Conservation (phyloP, 305 asterid species). For the Solanum hybrid region DNA sequence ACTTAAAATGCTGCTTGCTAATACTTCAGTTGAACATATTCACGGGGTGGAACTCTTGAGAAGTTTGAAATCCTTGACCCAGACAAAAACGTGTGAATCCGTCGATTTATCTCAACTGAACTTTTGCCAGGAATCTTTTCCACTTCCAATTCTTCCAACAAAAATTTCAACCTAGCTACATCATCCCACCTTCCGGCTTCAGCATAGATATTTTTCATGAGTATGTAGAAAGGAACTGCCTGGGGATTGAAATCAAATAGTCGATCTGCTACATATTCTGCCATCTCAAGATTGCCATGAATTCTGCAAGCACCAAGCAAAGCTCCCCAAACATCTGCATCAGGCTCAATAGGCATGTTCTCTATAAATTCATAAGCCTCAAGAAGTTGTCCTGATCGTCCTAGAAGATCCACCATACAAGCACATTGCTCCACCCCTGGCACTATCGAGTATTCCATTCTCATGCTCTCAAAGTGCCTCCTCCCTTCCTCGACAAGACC, state of each 20-base stretch:
- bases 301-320: constrained; percentile 50
- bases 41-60: neutral
- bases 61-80: constrained; percentile 1
- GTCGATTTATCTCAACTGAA: constrained; percentile 20
- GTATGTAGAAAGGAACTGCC: constrained; percentile 27
- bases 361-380: constrained; percentile 42
- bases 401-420: constrained; percentile 55
- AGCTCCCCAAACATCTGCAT: constrained; percentile 32
- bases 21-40: neutral
- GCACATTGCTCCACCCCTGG: constrained; percentile 53
- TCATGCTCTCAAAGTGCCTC: constrained; percentile 37
- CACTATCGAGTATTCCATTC: constrained; percentile 26
- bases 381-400: constrained; percentile 46
- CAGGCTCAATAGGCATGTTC: constrained; percentile 30
- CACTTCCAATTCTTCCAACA: constrained; percentile 40
- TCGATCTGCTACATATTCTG: constrained; percentile 32
- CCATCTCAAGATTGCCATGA: constrained; percentile 39
- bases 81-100: constrained; percentile 27
- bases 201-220: constrained; percentile 42
- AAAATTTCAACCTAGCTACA: constrained; percentile 18
- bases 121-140: constrained; percentile 27
- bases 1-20: neutral
- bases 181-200: constrained; percentile 42
- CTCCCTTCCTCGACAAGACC: constrained; percentile 55
- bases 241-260: constrained; percentile 32